Conservation (phyloP, 106 monocot genomes). For the Apostasia shenzhenica region DNA sequence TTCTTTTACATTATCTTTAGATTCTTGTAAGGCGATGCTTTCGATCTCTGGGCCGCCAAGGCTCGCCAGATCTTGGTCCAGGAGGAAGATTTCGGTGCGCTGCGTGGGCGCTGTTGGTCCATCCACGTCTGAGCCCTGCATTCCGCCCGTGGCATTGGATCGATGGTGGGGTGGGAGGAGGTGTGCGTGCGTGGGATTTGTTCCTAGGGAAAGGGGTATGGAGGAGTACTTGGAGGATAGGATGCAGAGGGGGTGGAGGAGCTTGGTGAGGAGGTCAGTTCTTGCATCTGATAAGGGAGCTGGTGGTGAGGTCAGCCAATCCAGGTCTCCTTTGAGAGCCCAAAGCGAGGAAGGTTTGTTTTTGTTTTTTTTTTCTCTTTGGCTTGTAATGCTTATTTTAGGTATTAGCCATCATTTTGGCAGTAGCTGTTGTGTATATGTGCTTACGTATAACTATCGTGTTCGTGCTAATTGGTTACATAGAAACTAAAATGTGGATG, state of each 20-base stretch:
- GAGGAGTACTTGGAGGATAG: slow-evolving; percentile 11
- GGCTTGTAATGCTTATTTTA: not conserved
- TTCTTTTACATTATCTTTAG: not conserved
- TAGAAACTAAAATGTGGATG: too few relatives aligned
- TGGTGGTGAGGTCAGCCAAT: slow-evolving; percentile 20
- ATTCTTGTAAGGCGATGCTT: slow-evolving; percentile 12
- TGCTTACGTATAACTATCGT: not conserved
- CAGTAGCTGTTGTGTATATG: not conserved
- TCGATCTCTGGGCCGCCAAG: not conserved
- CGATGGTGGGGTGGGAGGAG: slow-evolving; percentile 11
- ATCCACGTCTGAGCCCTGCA: slow-evolving; percentile 2
- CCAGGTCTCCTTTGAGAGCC: slow-evolving; percentile 28
- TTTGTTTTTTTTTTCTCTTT: not conserved
- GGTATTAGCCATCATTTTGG: not conserved
- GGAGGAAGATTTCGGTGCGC: slow-evolving; percentile 1
- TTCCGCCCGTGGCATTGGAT: not conserved
- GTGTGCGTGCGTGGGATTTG: not conserved
- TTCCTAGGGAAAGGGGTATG: slow-evolving; percentile 4
- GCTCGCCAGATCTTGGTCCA: not conserved
- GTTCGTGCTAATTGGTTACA: not conserved
- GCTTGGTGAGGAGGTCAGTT: slow-evolving; percentile 15
- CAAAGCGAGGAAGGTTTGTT: slow-evolving; percentile 50
- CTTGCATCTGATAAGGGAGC: slow-evolving; percentile 37
- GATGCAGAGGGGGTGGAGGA: not conserved
- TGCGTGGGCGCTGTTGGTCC: not conserved